A percentile compares a stretch with the other conserved stretches of the same genome.
Conservation (phyloP, 2,329 filamentous ascomycete genomes). For the Hymenoscyphus occultus region DNA sequence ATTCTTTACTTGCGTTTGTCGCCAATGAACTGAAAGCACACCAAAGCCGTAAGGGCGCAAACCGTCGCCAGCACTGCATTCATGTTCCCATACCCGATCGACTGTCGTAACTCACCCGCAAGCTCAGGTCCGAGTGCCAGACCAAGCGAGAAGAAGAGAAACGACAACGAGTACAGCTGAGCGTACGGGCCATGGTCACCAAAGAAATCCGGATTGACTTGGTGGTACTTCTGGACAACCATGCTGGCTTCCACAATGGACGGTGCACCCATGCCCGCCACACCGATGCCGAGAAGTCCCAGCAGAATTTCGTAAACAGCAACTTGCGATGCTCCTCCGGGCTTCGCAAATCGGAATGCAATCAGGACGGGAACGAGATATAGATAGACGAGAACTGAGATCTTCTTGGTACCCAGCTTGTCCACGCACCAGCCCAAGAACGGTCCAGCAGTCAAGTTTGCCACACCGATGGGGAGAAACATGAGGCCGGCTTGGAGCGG, state of each 20-base stretch:
- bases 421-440: neutral
- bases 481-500: conserved; percentile 3
- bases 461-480: neutral
- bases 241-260: neutral
- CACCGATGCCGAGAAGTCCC: neutral
- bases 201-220: neutral
- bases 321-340: neutral
- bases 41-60: too few relatives aligned
- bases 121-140: neutral
- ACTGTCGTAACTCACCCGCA: neutral
- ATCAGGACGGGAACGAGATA: neutral
- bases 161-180: neutral
- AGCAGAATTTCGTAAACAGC: neutral
- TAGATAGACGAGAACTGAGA: neutral
- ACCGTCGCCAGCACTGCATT: neutral
- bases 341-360: neutral
- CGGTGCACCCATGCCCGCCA: neutral
- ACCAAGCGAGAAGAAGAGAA: neutral
- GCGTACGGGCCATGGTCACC: neutral
- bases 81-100: neutral
- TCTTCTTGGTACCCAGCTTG: neutral
- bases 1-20: too few relatives aligned
- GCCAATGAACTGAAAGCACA: too few relatives aligned
- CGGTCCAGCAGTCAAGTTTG: neutral
- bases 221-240: neutral